A percentile compares a stretch with the other conserved stretches of the same genome.
Evolutionary conservation across 2,329 filamentous ascomycete genomes (phyloP).

Genomic region (Stagonosporopsis tanaceti): DNA sequence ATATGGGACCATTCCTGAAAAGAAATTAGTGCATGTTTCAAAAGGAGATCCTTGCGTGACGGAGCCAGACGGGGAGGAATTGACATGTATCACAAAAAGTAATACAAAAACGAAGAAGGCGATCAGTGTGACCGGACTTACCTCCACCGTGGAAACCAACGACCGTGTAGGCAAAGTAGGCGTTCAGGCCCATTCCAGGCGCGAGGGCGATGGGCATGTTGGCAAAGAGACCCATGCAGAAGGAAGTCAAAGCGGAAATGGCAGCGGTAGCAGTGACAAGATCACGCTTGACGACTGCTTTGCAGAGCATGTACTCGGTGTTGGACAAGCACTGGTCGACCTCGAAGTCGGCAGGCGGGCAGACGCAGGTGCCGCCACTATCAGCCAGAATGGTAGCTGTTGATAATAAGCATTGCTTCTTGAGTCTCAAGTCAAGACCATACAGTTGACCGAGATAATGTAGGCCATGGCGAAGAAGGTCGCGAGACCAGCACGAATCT

Average conservation of each 20-base stretch:
- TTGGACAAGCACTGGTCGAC: slow-evolving; percentile 63
- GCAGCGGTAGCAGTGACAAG: slow-evolving; percentile 85
- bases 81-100: slow-evolving; percentile 25
- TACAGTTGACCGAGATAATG: slow-evolving; percentile 72
- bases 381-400: slow-evolving; percentile 70
- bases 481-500: slow-evolving; percentile 81
- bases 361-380: slow-evolving; percentile 79
- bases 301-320: slow-evolving; percentile 70
- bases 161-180: slow-evolving; percentile 84
- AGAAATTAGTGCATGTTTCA: slow-evolving; percentile 28
- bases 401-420: slow-evolving; percentile 18
- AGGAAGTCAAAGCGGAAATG: slow-evolving; percentile 79
- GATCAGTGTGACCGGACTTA: slow-evolving; percentile 26
- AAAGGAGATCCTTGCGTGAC: slow-evolving; percentile 9
- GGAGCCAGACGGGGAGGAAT: slow-evolving; percentile 3
- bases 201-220: slow-evolving; percentile 80
- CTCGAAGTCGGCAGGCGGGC: slow-evolving; percentile 54
- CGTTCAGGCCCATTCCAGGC: slow-evolving; percentile 83
- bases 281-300: slow-evolving; percentile 72
- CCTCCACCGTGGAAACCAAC: slow-evolving; percentile 80
- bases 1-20: slow-evolving; percentile 68
- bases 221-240: slow-evolving; percentile 83
- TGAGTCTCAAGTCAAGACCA: slow-evolving; percentile 36
- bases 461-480: slow-evolving; percentile 63
- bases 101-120: slow-evolving; percentile 27